Evolutionary conservation across 1,284 basidiomycete species (phyloP).

Genomic region (Phlebopus sp.): DNA sequence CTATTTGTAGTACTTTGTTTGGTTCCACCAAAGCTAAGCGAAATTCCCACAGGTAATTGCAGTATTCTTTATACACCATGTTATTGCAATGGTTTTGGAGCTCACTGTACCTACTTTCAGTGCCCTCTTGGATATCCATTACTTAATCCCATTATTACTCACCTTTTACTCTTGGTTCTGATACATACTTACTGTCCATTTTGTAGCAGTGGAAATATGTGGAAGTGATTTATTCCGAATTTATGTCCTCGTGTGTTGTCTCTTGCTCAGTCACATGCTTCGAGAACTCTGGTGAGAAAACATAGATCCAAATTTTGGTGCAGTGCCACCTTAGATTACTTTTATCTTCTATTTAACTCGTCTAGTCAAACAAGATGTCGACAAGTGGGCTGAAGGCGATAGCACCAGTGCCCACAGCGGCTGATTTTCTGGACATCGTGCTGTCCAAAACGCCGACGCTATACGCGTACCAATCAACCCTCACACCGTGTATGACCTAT

Average conservation of each 20-base stretch:
- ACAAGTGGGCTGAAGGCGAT: constrained; percentile 92
- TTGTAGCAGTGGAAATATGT: too few relatives aligned
- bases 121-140: constrained; percentile 14
- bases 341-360: constrained; percentile 10
- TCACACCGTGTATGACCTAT: constrained; percentile 1
- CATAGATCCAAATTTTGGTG: constrained; percentile 10
- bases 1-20: too few relatives aligned
- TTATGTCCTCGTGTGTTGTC: too few relatives aligned
- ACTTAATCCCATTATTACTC: constrained; percentile 24
- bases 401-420: constrained; percentile 93
- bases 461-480: constrained; percentile 13
- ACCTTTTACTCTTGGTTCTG: constrained; percentile 14
- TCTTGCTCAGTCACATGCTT: too few relatives aligned
- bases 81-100: too few relatives aligned
- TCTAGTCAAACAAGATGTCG: constrained; percentile 54
- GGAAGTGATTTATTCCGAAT: too few relatives aligned
- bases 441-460: constrained; percentile 95
- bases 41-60: too few relatives aligned
- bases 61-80: too few relatives aligned
- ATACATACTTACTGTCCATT: constrained; percentile 6
- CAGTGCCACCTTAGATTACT: constrained; percentile 1
- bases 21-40: too few relatives aligned
- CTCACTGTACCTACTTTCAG: constrained; percentile 5
- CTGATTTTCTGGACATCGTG: constrained; percentile 94
- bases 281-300: too few relatives aligned